Evolutionary conservation across 305 asterid species (phyloP), one percentile per base, ranked within the genome.

Genomic region (Fraxinus sp.): DNA sequence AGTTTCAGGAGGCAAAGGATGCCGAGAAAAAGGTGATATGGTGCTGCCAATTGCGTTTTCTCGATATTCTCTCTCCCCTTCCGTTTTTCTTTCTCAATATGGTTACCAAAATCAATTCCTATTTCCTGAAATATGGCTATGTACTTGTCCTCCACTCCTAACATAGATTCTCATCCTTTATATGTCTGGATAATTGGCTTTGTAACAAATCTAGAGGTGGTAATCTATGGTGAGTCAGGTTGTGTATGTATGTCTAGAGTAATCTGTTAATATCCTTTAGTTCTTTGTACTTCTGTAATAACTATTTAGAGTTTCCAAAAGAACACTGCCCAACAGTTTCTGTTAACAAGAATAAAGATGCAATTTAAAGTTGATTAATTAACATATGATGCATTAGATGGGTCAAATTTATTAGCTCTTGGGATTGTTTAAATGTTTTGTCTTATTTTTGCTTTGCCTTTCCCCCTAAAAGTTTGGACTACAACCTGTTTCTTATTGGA

Each of bases 1-100:
- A 94, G 91, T 89, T 96, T 77, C 93, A 91, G 91, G 99, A 93
- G 81, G 98, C 99, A 70, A 90, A 90, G 85, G 97, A 94, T 74
- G 98, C 97, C 8, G 97, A 96, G 83, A 93, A 91, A 89, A 93
- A 92, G 97, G 99, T 95, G 83, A 84, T 35, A 52, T 85, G 74
- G 86, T 84, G 89, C 88, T 88, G 37, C 81, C 78, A 74, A 57
- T 68, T 68, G 80, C 77, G 32, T 5, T 18, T 1, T 81, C 35
- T 75, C 5, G 7, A 24, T 24, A 10, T 64, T 18, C 36, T 68
- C 82, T 57, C 35, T 4, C 64, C 64, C 64, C 44, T 77, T 72
- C 74, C 20, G n/a, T 37, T 78, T 68, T 33, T 33, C 9, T 35
- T n/a, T 44, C 84, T 62, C 44, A 30, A 77, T 74, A 59, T 84